Conservation (phyloP, 371 early-diverging fungal species). For the Rhizopus stolonifer region DNA sequence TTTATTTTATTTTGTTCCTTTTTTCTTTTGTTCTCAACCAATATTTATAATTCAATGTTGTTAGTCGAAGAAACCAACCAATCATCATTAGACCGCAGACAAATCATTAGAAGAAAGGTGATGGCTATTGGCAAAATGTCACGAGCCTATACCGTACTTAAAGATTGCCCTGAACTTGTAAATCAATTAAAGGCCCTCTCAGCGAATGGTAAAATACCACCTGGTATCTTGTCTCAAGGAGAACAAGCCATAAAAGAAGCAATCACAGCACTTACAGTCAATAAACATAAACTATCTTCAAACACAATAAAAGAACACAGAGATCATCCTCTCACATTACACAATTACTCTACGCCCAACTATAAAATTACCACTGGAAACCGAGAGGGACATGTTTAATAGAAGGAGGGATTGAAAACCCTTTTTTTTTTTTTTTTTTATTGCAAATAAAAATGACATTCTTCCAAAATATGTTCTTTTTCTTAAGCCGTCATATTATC, state of each 20-base stretch:
- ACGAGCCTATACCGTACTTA: conserved; percentile 30
- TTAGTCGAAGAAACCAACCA: neutral
- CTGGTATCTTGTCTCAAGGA: conserved; percentile 33
- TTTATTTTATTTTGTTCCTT: neutral
- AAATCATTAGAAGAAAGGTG: conserved; percentile 40
- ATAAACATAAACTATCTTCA: too few species aligned
- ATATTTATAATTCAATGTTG: neutral
- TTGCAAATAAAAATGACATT: too few species aligned
- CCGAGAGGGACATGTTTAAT: conserved; percentile 22
- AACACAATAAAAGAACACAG: conserved; percentile 19
- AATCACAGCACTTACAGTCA: neutral
- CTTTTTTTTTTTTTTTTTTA: too few species aligned
- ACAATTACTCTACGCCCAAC: conserved; percentile 19
- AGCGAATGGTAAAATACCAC: conserved; percentile 32
- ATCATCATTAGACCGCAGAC: conserved; percentile 25
- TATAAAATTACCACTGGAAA: conserved; percentile 8
- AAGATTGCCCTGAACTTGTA: conserved; percentile 38
- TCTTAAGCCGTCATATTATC: too few species aligned
- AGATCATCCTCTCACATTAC: conserved; percentile 3
- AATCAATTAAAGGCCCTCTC: conserved; percentile 35
- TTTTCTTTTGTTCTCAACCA: neutral
- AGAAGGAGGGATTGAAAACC: neutral
- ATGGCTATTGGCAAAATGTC: conserved; percentile 44
- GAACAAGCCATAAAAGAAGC: conserved; percentile 33
- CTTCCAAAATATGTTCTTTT: too few species aligned